Percentiles rank a stretch among this genome's conserved stretches.
Evolutionary conservation across 2,329 filamentous ascomycete genomes (phyloP).

Genomic region (Grosmannia huntii): DNA sequence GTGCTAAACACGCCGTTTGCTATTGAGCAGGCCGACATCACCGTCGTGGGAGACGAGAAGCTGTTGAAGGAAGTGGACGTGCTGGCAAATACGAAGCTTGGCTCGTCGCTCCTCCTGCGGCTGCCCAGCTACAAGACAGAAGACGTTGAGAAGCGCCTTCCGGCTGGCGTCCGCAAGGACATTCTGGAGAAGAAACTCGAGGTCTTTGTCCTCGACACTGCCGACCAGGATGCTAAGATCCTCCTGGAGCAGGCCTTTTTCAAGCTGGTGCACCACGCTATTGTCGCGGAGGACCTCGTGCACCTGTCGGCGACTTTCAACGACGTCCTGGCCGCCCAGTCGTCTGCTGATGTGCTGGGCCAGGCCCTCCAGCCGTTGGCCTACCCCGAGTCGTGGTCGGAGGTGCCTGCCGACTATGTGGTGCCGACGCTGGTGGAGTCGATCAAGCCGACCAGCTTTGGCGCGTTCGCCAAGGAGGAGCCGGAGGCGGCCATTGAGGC

Average conservation of each 20-base stretch:
- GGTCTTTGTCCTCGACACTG: slow-evolving; percentile 64
- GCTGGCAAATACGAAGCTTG: slow-evolving; percentile 53
- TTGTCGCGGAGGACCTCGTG: slow-evolving; percentile 47
- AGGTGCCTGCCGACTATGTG: slow-evolving; percentile 46
- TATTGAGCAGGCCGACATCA: slow-evolving; percentile 64
- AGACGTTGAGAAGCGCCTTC: slow-evolving; percentile 77
- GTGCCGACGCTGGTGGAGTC: slow-evolving; percentile 43
- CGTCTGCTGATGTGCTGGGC: slow-evolving; percentile 54
- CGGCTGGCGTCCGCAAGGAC: slow-evolving; percentile 54
- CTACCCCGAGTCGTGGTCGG: slow-evolving; percentile 62
- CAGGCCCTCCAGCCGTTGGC: slow-evolving; percentile 36
- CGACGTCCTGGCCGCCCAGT: slow-evolving; percentile 33
- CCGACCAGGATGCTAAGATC: slow-evolving; percentile 45
- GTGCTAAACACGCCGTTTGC: slow-evolving; percentile 67
- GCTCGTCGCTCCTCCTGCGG: slow-evolving; percentile 62
- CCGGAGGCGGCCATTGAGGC: slow-evolving; percentile 52
- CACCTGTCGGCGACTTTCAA: slow-evolving; percentile 50
- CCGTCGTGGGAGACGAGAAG: slow-evolving; percentile 66
- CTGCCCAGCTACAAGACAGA: slow-evolving; percentile 74
- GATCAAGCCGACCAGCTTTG: slow-evolving; percentile 71
- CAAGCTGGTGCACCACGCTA: slow-evolving; percentile 56
- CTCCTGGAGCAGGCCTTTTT: slow-evolving; percentile 76
- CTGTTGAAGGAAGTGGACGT: slow-evolving; percentile 69
- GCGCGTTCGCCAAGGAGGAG: slow-evolving; percentile 64
- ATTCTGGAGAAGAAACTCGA: slow-evolving; percentile 57